Evolutionary conservation across 371 early-diverging fungal genomes (phyloP).

Genomic region (Zychaea mexicana): DNA sequence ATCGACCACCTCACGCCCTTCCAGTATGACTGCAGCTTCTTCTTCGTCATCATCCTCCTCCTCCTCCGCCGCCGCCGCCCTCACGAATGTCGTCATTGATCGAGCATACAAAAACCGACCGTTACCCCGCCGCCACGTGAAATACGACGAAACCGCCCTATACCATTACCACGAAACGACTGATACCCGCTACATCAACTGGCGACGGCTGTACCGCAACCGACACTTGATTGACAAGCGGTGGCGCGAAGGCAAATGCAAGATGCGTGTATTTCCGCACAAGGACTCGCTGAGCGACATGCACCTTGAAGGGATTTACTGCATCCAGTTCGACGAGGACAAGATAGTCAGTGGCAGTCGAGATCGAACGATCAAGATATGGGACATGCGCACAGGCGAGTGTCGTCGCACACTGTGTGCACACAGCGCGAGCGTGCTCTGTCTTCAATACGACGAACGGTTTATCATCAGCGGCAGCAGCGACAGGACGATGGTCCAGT

Average conservation of each 20-base stretch:
- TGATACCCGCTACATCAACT: slow-evolving; percentile 60
- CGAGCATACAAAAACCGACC: slow-evolving; percentile 32
- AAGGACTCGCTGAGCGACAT: slow-evolving; percentile 41
- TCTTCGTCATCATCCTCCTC: slow-evolving; percentile 8
- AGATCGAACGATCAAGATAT: slow-evolving; percentile 82
- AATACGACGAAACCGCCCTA: slow-evolving; percentile 33
- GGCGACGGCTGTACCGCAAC: slow-evolving; percentile 68
- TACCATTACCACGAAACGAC: slow-evolving; percentile 38
- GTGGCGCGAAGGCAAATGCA: slow-evolving; percentile 70
- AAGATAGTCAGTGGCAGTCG: slow-evolving; percentile 82
- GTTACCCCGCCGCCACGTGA: slow-evolving; percentile 21
- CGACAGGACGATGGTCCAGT: slow-evolving; percentile 79
- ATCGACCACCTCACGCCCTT: slow-evolving; percentile 11
- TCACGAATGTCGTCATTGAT: slow-evolving; percentile 15
- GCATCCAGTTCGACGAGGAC: slow-evolving; percentile 78
- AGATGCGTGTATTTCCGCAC: slow-evolving; percentile 55
- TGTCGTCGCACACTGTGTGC: slow-evolving; percentile 65
- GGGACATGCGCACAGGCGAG: slow-evolving; percentile 70
- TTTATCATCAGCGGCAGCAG: slow-evolving; percentile 84
- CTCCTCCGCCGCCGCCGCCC: slow-evolving; percentile 13
- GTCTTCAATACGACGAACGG: slow-evolving; percentile 76
- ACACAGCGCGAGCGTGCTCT: slow-evolving; percentile 84
- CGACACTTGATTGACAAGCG: slow-evolving; percentile 58
- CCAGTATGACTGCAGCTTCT: not conserved
- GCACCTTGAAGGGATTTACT: slow-evolving; percentile 92